Evolutionary conservation across 208 protist species (phyloP), one percentile per base, ranked within the genome.

Genomic region (Leishmania martiniquensis): DNA sequence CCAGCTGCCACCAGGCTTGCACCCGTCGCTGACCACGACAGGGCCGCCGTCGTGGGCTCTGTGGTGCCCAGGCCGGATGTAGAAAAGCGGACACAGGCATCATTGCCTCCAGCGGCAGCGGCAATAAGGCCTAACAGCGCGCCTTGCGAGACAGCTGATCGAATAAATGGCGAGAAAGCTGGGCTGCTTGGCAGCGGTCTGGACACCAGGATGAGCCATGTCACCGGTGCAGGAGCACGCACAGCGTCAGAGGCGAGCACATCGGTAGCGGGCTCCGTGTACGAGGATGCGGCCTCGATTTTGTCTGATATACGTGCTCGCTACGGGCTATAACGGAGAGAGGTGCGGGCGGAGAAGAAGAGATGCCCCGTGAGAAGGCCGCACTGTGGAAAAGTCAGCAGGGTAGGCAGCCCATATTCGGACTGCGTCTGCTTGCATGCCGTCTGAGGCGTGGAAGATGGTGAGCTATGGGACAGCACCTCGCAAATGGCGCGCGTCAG

Each of bases 221-320:
- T 17, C 3, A n/a, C 29, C 6, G 0, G 25, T 34, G 37, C 15
- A 12, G 54, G 51, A 52, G 59, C 20, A 49, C 12, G 44, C 66
- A 32, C 59, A 1, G 9, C 32, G 15, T 78, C 79, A 4, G 79
- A 83, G 55, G 69, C 55, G 3, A 78, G 68, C 59, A 44, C 22
- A 37, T 83, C 79, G 25, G 51, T 70, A 32, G 71, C 52, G 49
- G 72, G 49, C 66, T 57, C 72, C 34, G 47, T 74, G 15, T 88
- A 87, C 54, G 88, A 91, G 52, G 88, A 89, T 42, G 88, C 85
- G 1, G 76, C 73, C 47, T 77, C 83, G 52, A 91, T 91, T 66
- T 69, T 91, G 49, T 85, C 77, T 9, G 83, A 89, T 54, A 91
- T 91, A 59, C 76, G 83, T 51, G 76, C 82, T 57, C 82, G 80